These are phyloP conservation scores for Bauhinia variegata DNA, from an alignment of 306 rosid genomes.

Conservation along the genomic window DNA sequence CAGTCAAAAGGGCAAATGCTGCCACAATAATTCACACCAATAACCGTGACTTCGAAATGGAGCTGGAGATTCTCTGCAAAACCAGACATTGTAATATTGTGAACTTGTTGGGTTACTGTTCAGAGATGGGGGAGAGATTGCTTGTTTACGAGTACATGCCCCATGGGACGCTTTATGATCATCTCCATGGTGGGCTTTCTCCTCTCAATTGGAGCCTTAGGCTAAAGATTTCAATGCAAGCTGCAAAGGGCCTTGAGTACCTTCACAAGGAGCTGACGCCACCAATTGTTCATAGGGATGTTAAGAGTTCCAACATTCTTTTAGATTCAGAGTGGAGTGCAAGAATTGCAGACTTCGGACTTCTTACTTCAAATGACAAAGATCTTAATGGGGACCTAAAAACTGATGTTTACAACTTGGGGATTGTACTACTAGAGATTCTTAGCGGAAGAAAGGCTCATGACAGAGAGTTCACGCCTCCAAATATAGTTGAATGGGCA, in stretches of 20 bases:
- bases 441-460: constrained; percentile 86
- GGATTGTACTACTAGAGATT: constrained; percentile 78
- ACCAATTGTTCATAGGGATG: constrained; percentile 73
- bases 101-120: constrained; percentile 84
- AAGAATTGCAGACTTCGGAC: constrained; percentile 79
- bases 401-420: constrained; percentile 72
- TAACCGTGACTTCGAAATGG: constrained; percentile 84
- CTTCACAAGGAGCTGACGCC: constrained; percentile 79
- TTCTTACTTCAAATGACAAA: constrained; percentile 57
- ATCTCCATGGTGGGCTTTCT: constrained; percentile 90
- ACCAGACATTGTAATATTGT: constrained; percentile 75
- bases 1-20: constrained; percentile 92
- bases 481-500: constrained; percentile 80
- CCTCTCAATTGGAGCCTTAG: constrained; percentile 79
- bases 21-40: constrained; percentile 90
- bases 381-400: constrained; percentile 54
- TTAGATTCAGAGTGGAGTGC: constrained; percentile 87
- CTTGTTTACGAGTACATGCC: constrained; percentile 93
- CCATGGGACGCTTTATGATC: constrained; percentile 86
- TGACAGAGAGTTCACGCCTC: constrained; percentile 69
- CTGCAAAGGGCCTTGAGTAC: constrained; percentile 81
- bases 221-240: constrained; percentile 73
- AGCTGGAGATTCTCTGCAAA: constrained; percentile 80
- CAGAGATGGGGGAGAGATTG: constrained; percentile 96
- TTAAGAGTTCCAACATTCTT: constrained; percentile 80